phyloP scores from a whole-genome alignment of 2,329 filamentous ascomycete species.

The Aureobasidium sp. region DNA sequence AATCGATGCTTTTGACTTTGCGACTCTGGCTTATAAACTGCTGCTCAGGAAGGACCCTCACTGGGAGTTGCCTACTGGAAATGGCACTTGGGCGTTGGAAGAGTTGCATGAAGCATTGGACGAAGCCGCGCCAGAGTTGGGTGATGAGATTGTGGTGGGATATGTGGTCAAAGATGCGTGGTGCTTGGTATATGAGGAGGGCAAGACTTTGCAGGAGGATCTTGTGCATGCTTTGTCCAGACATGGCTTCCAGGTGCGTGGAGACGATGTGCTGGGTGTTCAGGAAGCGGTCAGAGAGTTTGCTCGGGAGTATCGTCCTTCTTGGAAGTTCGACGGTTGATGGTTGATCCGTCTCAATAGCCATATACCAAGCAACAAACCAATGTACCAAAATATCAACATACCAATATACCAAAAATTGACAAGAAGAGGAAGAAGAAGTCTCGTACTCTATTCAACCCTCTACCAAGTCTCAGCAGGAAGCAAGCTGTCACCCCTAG shows the following conservation, averaged over 20 bases:
- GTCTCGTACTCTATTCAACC: background rate
- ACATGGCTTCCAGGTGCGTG: conserved; percentile 2
- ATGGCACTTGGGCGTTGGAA: conserved; percentile 14
- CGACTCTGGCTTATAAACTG: background rate
- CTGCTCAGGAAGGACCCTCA: background rate
- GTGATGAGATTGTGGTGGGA: conserved; percentile 13
- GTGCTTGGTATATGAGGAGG: conserved; percentile 15
- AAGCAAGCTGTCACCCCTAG: conserved; percentile 9
- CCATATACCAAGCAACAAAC: background rate
- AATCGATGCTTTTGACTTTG: conserved; percentile 9
- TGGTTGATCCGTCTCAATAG: background rate
- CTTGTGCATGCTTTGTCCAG: conserved; percentile 2
- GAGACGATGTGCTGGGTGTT: background rate
- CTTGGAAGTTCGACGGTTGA: background rate
- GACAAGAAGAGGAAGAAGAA: background rate
- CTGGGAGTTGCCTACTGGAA: background rate
- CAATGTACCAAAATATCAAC: background rate
- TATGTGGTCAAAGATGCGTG: conserved; percentile 10
- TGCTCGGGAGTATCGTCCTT: background rate
- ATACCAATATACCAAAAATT: too few relatives aligned
- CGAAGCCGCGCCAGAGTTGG: conserved; percentile 3
- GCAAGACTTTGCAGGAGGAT: conserved; percentile 10
- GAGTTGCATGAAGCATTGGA: conserved; percentile 15
- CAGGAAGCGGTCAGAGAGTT: background rate
- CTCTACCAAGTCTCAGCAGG: conserved; percentile 12